phyloP scores from a whole-genome alignment of 2,329 filamentous ascomycete genomes.

The Madurella mycetomatis region DNA sequence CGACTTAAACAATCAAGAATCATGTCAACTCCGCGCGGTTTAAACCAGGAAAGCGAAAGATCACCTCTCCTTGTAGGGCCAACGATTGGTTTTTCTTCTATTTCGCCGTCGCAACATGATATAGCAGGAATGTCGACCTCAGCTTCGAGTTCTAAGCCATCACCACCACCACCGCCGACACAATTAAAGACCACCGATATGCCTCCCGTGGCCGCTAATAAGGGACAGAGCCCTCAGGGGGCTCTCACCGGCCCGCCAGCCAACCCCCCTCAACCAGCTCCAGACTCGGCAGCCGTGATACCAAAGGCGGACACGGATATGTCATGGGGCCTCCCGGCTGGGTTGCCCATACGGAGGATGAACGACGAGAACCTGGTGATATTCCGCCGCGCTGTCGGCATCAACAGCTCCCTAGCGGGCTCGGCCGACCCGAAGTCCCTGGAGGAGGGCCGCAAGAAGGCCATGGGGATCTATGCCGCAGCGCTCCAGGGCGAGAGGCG shows the following conservation, averaged over 20 bases:
- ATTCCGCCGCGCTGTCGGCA: conserved; percentile 42
- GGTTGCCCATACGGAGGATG: conserved; percentile 31
- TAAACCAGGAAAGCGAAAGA: neutral
- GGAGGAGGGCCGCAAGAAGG: conserved; percentile 33
- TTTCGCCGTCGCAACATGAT: neutral
- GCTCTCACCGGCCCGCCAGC: too few species aligned
- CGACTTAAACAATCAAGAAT: neutral
- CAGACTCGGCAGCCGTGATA: neutral
- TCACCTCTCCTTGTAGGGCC: neutral
- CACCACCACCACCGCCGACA: neutral
- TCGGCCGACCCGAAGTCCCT: conserved; percentile 26
- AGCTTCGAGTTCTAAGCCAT: neutral
- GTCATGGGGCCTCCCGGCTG: conserved; percentile 36
- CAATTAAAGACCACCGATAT: neutral
- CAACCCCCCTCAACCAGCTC: neutral
- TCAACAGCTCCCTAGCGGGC: conserved; percentile 31
- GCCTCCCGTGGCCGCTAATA: too few species aligned
- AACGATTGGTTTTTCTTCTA: neutral
- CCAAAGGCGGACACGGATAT: conserved; percentile 29
- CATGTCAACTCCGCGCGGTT: neutral
- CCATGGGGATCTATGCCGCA: conserved; percentile 39
- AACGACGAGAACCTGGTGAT: conserved; percentile 39
- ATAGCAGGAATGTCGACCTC: neutral
- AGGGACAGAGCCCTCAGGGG: too few species aligned
- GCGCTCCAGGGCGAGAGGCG: conserved; percentile 33